Evolutionary conservation across 2,329 filamentous ascomycete species (phyloP).

Genomic region (Fusarium paranaense): DNA sequence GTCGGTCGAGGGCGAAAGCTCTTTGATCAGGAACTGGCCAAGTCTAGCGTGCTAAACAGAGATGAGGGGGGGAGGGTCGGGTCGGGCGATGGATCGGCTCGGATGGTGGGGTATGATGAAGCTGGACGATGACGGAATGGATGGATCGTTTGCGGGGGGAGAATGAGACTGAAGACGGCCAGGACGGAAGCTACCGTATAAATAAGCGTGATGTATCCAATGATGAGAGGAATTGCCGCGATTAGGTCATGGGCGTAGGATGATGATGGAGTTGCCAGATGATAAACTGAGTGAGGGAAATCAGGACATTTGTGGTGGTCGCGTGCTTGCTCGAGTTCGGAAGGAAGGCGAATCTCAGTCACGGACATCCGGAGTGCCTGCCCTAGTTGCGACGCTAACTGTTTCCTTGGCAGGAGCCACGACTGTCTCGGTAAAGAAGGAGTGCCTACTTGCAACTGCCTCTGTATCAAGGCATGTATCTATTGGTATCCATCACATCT

Average conservation of each 20-base stretch:
- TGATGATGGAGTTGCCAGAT: neutral
- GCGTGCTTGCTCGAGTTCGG: constrained; percentile 28
- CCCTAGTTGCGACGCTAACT: neutral
- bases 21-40: neutral
- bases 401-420: neutral
- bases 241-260: neutral
- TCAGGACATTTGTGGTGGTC: constrained; percentile 22
- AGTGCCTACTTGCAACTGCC: neutral
- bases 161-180: neutral
- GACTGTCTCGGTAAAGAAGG: neutral
- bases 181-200: neutral
- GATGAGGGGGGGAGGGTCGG: constrained; percentile 34
- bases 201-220: neutral
- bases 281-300: neutral
- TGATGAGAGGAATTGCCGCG: neutral
- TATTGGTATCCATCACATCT: neutral
- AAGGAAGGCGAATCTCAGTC: constrained; percentile 1
- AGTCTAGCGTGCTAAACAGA: constrained; percentile 20
- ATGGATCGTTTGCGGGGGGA: constrained; percentile 10
- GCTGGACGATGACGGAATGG: constrained; percentile 38
- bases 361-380: constrained; percentile 22
- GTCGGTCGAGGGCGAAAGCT: constrained; percentile 1
- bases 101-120: constrained; percentile 33
- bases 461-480: neutral
- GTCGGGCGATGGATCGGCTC: constrained; percentile 32